These are phyloP conservation scores for Teunomyces kruisii DNA, from an alignment of 805 yeast genomes.

Conservation along the genomic window DNA sequence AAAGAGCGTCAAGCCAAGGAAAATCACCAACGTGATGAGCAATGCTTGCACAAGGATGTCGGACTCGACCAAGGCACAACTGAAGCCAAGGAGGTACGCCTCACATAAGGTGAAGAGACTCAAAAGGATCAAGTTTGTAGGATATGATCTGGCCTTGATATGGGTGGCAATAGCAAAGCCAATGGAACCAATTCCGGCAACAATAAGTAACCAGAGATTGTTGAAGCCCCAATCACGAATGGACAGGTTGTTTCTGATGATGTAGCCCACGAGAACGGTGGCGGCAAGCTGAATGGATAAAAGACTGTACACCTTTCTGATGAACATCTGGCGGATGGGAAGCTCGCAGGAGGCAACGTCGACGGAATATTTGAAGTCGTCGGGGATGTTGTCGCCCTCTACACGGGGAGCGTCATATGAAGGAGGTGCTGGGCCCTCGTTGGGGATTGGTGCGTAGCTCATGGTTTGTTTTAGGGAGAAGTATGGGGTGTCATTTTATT, in stretches of 20 bases:
- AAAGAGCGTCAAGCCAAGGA: slow-evolving; percentile 72
- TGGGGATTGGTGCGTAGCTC: slow-evolving; percentile 6
- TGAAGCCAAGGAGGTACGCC: slow-evolving; percentile 68
- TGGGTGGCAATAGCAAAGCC: slow-evolving; percentile 65
- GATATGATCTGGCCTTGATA: slow-evolving; percentile 65
- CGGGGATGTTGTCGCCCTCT: slow-evolving; percentile 47
- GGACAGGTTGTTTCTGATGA: slow-evolving; percentile 45
- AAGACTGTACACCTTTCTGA: slow-evolving; percentile 76
- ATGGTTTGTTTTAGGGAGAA: neutral
- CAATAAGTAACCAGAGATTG: slow-evolving; percentile 58
- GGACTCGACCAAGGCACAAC: slow-evolving; percentile 62
- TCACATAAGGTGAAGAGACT: slow-evolving; percentile 72
- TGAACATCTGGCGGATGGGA: slow-evolving; percentile 70
- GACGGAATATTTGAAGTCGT: slow-evolving; percentile 81
- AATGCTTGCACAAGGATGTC: slow-evolving; percentile 69
- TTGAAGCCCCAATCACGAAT: slow-evolving; percentile 55
- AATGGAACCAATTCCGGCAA: slow-evolving; percentile 58
- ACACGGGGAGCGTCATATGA: slow-evolving; percentile 22
- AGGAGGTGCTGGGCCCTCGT: slow-evolving; percentile 18
- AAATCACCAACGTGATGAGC: slow-evolving; percentile 63
- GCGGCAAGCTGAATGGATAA: slow-evolving; percentile 61
- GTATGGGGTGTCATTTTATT: neutral
- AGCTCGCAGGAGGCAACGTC: slow-evolving; percentile 76
- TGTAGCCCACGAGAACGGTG: slow-evolving; percentile 58
- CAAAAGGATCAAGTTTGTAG: slow-evolving; percentile 60